Conservation (phyloP, 306 rosid species). For the Glycyrrhiza uralensis region DNA sequence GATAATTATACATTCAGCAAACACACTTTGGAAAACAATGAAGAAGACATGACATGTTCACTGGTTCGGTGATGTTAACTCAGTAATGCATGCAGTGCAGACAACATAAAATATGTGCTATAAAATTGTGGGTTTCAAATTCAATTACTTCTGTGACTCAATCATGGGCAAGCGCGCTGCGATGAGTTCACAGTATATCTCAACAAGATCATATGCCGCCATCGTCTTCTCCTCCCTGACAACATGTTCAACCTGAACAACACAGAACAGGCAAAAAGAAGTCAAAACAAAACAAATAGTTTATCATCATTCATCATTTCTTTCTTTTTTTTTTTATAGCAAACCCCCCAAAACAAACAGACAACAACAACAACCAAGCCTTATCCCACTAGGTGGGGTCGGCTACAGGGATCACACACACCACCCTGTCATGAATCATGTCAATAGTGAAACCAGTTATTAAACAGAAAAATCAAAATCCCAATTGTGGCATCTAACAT, state of each 20-base stretch:
- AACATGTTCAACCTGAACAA: conserved; percentile 91
- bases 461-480: not conserved
- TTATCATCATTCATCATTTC: not conserved
- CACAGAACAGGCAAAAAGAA: not conserved
- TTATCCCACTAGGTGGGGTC: too few relatives aligned
- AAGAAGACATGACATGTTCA: not conserved
- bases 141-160: conserved; percentile 96
- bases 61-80: not conserved
- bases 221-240: conserved; percentile 84
- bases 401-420: too few relatives aligned
- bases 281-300: not conserved
- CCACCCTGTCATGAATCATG: too few relatives aligned
- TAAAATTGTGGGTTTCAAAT: conserved; percentile 6
- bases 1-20: not conserved
- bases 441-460: too few relatives aligned
- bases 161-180: conserved; percentile 78
- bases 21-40: not conserved
- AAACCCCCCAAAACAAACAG: not conserved
- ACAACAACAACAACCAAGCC: too few relatives aligned
- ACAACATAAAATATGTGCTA: not conserved
- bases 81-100: not conserved
- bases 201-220: conserved; percentile 86
- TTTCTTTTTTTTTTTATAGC: not conserved
- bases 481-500: not conserved
- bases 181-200: conserved; percentile 90